phyloP scores from a whole-genome alignment of 139 green algal species.

The Limnomonas spitsbergensis region DNA sequence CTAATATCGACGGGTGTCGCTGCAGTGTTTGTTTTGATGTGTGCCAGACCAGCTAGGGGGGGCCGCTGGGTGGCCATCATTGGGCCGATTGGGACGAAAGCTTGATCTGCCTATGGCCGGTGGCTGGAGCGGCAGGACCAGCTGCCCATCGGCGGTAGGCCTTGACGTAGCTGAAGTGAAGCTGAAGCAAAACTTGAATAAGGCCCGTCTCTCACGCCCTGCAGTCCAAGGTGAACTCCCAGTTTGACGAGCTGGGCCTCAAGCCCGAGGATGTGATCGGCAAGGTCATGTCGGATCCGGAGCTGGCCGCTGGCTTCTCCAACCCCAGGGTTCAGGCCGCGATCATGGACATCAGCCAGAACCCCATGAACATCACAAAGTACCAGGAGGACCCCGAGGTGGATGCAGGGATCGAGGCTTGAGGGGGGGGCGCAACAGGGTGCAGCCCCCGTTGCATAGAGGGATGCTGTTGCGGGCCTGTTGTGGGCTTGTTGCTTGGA shows the following conservation, averaged over 20 bases:
- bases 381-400: conserved; percentile 72
- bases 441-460: neutral
- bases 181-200: too few species aligned
- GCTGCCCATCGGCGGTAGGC: too few species aligned
- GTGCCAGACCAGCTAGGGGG: too few species aligned
- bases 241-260: conserved; percentile 75
- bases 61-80: too few species aligned
- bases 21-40: too few species aligned
- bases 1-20: too few species aligned
- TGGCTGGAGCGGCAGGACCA: too few species aligned
- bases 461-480: neutral
- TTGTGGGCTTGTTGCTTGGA: too few species aligned
- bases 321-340: conserved; percentile 80
- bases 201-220: too few species aligned
- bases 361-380: conserved; percentile 81
- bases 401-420: neutral
- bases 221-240: conserved; percentile 57
- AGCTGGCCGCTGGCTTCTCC: conserved; percentile 70
- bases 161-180: too few species aligned
- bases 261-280: conserved; percentile 75
- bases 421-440: neutral
- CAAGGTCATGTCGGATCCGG: conserved; percentile 73
- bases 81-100: too few species aligned
- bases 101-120: too few species aligned
- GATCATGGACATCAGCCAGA: conserved; percentile 77